These are phyloP conservation scores for Quercus agrifolia DNA, from an alignment of 306 rosid species.

Conservation along the genomic window DNA sequence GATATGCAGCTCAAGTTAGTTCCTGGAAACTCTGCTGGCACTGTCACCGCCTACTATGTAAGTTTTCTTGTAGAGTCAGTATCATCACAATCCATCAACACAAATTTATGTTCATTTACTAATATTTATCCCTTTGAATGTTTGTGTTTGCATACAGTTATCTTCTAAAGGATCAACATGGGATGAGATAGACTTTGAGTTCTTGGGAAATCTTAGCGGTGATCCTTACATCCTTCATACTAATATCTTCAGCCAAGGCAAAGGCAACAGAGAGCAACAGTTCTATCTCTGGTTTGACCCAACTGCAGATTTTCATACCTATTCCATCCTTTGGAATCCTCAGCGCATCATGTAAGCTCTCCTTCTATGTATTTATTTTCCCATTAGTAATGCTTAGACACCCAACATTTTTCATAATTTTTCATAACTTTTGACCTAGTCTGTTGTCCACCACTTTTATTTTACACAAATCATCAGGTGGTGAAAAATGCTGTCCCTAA, in stretches of 20 bases:
- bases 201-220: slow-evolving; percentile 67
- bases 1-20: slow-evolving; percentile 63
- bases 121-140: not conserved
- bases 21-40: slow-evolving; percentile 59
- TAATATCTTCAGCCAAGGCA: slow-evolving; percentile 66
- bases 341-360: slow-evolving; percentile 42
- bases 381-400: no score
- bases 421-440: no score
- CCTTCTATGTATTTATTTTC: no score
- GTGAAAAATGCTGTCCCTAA: no score
- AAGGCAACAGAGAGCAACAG: slow-evolving; percentile 75
- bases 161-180: slow-evolving; percentile 45
- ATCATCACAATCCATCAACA: not conserved
- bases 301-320: slow-evolving; percentile 68
- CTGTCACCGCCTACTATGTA: slow-evolving; percentile 50
- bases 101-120: not conserved
- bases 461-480: no score
- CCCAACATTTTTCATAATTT: no score
- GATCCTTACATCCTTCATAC: slow-evolving; percentile 75
- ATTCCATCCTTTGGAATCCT: slow-evolving; percentile 68
- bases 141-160: slow-evolving; percentile 4
- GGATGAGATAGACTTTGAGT: slow-evolving; percentile 70
- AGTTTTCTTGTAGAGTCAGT: not conserved
- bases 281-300: slow-evolving; percentile 82
- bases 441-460: no score